phyloP scores from a whole-genome alignment of 1,284 basidiomycete species.

The Heterobasidion parviporum region DNA sequence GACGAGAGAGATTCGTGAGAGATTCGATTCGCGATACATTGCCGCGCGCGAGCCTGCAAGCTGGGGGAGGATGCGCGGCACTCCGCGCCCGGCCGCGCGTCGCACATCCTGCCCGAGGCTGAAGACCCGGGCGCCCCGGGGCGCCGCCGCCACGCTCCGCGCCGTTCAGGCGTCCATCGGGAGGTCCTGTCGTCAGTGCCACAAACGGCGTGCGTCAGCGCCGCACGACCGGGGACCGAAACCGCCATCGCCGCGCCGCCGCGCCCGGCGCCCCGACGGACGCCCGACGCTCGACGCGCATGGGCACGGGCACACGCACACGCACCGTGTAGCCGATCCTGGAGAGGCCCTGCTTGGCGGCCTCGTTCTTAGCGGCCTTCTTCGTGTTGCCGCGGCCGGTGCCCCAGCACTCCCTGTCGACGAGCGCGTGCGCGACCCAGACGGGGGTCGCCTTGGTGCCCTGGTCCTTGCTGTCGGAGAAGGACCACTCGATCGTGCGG shows the following conservation, averaged over 20 bases:
- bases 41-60: not conserved
- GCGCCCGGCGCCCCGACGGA: no score
- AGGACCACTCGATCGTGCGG: conserved; percentile 60
- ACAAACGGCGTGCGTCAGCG: no score
- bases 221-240: no score
- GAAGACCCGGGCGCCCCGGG: not conserved
- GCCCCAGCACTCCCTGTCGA: conserved; percentile 51
- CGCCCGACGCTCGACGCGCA: no score
- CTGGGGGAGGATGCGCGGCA: conserved; percentile 1
- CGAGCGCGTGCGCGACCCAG: conserved; percentile 57
- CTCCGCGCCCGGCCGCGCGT: no score
- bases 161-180: not conserved
- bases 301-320: conserved; percentile 10
- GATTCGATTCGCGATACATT: no score
- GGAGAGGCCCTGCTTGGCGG: conserved; percentile 26
- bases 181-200: no score
- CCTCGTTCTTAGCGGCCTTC: conserved; percentile 64
- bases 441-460: conserved; percentile 56
- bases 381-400: conserved; percentile 61
- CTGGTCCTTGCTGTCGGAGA: conserved; percentile 35
- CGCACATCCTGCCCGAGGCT: conserved; percentile 1
- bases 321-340: conserved; percentile 21
- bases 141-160: no score
- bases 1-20: no score
- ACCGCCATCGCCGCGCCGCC: no score